These are phyloP conservation scores for Pythium coloratum DNA, from an alignment of 352 stramenopile genomes.

Conservation along the genomic window DNA sequence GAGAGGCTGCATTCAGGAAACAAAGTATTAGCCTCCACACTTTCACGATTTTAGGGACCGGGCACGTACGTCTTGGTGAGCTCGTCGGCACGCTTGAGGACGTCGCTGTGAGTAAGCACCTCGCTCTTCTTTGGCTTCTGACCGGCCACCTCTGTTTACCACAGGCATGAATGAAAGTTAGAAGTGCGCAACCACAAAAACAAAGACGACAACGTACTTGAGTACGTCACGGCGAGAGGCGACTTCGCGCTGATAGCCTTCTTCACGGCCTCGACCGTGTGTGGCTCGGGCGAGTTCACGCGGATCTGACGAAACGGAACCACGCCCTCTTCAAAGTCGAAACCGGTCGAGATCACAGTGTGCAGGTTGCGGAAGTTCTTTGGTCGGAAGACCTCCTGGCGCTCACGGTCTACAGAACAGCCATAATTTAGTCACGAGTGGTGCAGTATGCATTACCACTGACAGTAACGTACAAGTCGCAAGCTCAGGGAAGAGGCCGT, in stretches of 20 bases:
- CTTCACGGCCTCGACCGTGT: constrained; percentile 55
- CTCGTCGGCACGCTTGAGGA: constrained; percentile 71
- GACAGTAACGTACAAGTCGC: constrained; percentile 51
- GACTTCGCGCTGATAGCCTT: constrained; percentile 72
- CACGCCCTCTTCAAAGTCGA: constrained; percentile 69
- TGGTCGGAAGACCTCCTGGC: constrained; percentile 67
- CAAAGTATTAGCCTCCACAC: background rate
- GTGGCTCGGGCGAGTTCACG: constrained; percentile 74
- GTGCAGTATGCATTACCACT: background rate
- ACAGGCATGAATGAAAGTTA: constrained; percentile 6
- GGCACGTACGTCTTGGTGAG: constrained; percentile 66
- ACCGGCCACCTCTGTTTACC: constrained; percentile 57
- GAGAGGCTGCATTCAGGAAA: constrained; percentile 43
- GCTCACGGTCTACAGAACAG: constrained; percentile 42
- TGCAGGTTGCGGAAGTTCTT: constrained; percentile 82
- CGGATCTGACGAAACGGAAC: constrained; percentile 81
- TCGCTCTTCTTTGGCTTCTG: constrained; percentile 82
- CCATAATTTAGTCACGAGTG: background rate
- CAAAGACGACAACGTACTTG: constrained; percentile 50
- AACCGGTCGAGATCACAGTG: constrained; percentile 82
- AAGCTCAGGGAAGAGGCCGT: constrained; percentile 74
- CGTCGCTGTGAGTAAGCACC: constrained; percentile 75
- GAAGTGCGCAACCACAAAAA: background rate
- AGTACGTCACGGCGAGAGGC: constrained; percentile 73
- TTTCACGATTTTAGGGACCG: background rate